Conservation (phyloP, 1,284 basidiomycete species). For the Cryptococcus neoformans region DNA sequence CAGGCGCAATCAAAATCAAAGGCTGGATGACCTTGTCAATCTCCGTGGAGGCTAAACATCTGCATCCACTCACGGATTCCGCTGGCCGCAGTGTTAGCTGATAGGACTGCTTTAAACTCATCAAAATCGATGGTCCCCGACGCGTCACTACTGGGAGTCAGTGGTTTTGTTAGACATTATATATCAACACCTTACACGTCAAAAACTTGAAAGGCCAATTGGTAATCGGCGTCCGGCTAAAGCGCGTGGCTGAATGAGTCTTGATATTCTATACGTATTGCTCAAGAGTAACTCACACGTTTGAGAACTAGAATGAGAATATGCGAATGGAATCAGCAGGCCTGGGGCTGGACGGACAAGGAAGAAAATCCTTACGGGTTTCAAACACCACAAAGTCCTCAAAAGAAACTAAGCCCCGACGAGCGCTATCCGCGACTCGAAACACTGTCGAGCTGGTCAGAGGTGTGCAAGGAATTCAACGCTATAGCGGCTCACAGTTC, state of each 20-base stretch:
- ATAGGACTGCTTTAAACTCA: conserved; percentile 88
- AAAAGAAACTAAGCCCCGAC: conserved; percentile 79
- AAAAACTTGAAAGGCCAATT: conserved; percentile 93
- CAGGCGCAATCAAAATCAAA: conserved; percentile 95
- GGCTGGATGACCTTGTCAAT: conserved; percentile 43
- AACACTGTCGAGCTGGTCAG: conserved; percentile 58
- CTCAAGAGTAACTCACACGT: conserved; percentile 19
- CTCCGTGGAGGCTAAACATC: not conserved
- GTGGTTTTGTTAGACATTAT: conserved; percentile 2
- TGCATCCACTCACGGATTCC: conserved; percentile 59
- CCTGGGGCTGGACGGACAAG: not conserved
- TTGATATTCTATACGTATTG: too few relatives aligned
- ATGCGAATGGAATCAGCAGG: too few relatives aligned
- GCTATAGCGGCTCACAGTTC: conserved; percentile 50
- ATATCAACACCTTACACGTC: not conserved
- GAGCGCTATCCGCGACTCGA: conserved; percentile 77
- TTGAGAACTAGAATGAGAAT: conserved; percentile 33
- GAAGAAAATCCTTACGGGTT: conserved; percentile 52
- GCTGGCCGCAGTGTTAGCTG: conserved; percentile 60
- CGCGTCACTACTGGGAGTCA: conserved; percentile 59
- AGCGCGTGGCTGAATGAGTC: conserved; percentile 7
- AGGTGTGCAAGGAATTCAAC: not conserved
- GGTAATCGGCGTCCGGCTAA: conserved; percentile 88
- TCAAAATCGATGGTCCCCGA: conserved; percentile 86
- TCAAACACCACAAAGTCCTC: conserved; percentile 94